A percentile compares a stretch with the other conserved stretches of the same genome.
Evolutionary conservation across 2,329 filamentous ascomycete genomes (phyloP).

Genomic region (Fusarium succisae): DNA sequence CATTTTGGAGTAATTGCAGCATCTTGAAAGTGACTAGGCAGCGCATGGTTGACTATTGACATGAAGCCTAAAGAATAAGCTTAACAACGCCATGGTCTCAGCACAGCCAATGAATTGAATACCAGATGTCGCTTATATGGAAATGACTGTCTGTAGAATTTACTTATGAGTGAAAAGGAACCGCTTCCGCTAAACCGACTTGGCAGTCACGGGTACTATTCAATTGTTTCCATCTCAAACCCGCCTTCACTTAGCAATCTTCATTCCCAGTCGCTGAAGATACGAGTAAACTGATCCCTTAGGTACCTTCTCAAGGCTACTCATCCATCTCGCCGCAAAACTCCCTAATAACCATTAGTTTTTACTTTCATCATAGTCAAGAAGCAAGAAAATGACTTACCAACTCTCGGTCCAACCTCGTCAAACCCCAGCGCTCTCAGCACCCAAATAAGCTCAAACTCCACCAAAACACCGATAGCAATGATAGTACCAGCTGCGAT

Average conservation of each 20-base stretch:
- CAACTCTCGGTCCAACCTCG: conserved; percentile 17
- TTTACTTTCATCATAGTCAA: fast-evolving
- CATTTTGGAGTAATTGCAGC: not conserved
- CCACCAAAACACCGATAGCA: conserved; percentile 29
- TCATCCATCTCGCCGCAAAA: conserved; percentile 41
- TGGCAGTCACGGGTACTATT: not conserved
- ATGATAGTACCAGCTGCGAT: conserved; percentile 30
- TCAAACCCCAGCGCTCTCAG: conserved; percentile 37
- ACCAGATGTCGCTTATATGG: not conserved
- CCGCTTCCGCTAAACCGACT: not conserved
- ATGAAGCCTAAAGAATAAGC: not conserved
- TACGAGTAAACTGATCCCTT: conserved; percentile 34
- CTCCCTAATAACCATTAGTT: conserved; percentile 8
- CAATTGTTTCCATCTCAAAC: not conserved
- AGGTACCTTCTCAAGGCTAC: conserved; percentile 24
- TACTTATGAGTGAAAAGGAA: not conserved
- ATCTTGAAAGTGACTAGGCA: not conserved
- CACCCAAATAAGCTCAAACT: conserved; percentile 31
- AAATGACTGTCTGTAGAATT: not conserved
- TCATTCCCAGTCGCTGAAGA: conserved; percentile 37
- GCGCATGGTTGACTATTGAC: too few relatives aligned
- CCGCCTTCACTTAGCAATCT: not conserved
- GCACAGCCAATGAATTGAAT: not conserved
- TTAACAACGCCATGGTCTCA: not conserved
- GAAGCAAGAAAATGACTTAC: conserved; percentile 9